These are phyloP conservation scores for Saccharomyces pastorianus DNA, from an alignment of 1,139 yeast species.

Conservation along the genomic window DNA sequence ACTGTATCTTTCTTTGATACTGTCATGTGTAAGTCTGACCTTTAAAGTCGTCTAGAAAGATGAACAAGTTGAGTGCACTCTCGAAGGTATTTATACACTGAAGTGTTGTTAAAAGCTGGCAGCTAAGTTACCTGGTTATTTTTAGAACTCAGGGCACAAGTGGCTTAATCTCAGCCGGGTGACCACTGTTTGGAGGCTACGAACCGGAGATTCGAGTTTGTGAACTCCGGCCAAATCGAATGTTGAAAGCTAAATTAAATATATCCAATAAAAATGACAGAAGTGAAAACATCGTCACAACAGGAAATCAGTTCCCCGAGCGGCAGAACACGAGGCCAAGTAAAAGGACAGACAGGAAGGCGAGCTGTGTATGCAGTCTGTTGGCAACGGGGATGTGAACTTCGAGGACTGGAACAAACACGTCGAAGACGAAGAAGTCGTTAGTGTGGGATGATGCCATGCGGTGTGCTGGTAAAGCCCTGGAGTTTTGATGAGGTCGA, in stretches of 20 bases:
- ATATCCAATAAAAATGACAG: not conserved
- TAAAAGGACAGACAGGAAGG: too few relatives aligned
- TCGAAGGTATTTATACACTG: not conserved
- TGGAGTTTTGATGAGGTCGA: conserved; percentile 98
- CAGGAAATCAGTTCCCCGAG: not conserved
- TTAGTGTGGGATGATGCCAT: conserved; percentile 88
- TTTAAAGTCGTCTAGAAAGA: not conserved
- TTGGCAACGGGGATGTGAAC: conserved; percentile 92
- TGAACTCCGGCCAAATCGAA: not conserved
- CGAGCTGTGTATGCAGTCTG: conserved; percentile 41
- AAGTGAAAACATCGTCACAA: not conserved
- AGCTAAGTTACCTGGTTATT: not conserved
- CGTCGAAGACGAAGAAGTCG: conserved; percentile 52
- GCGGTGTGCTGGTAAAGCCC: conserved; percentile 96
- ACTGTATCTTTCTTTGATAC: not conserved
- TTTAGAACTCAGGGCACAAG: not conserved
- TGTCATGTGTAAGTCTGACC: not conserved
- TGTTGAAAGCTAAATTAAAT: not conserved
- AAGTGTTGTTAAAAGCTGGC: not conserved
- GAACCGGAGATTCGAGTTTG: not conserved
- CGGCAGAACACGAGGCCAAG: too few relatives aligned
- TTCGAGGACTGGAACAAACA: conserved; percentile 88
- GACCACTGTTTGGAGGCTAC: not conserved
- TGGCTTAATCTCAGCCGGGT: not conserved
- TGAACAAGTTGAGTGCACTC: not conserved